Evolutionary conservation across 345 rosid species (phyloP), one percentile per base, ranked within the genome.

Genomic region (Iberis pinnata): DNA sequence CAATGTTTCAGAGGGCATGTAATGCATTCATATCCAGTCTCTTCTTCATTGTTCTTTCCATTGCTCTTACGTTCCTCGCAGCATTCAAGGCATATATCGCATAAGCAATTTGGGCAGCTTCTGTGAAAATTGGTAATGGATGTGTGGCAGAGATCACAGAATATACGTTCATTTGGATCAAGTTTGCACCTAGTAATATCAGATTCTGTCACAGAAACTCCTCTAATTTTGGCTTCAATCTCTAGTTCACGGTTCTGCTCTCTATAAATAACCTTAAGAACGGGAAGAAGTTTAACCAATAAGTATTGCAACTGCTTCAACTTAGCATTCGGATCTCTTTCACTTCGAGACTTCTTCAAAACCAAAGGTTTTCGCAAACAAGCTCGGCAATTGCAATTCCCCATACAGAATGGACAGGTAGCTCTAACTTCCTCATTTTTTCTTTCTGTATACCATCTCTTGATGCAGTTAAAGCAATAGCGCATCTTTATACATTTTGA

Each of bases 1-100:
- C 90, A 83, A 53, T 36, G 73, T 63, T 72, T 69, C 7, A 83
- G 78, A 65, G 95, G 88, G 60, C 95, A 86, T 42, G 69, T 71
- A 61, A 83, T 76, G 49, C 66, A 43, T 42, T 47, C 55, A 38
- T 6, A 8, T 37, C 19, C 51, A n/a, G 32, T 14, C 35, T 17
- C 40, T 22, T 49, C 33, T 29, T 15, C 33, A 41, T 41, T 29
- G 40, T 25, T n/a, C 9, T 13, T 20, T 13, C 19, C 89, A 75
- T 29, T 65, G 33, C 47, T 69, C 35, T 43, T 40, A 31, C 9
- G 68, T 63, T 82, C 89, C 27, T 58, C 56, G 56, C 89, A 82
- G 63, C 89, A 82, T 25, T 19, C 38, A 38, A 82, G 76, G 45
- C 89, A 82, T 47, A 77, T 75, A 57, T 80, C 89, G 6, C 50